Evolutionary conservation across 805 yeast species (phyloP).

Genomic region (Candida parachauliodes): DNA sequence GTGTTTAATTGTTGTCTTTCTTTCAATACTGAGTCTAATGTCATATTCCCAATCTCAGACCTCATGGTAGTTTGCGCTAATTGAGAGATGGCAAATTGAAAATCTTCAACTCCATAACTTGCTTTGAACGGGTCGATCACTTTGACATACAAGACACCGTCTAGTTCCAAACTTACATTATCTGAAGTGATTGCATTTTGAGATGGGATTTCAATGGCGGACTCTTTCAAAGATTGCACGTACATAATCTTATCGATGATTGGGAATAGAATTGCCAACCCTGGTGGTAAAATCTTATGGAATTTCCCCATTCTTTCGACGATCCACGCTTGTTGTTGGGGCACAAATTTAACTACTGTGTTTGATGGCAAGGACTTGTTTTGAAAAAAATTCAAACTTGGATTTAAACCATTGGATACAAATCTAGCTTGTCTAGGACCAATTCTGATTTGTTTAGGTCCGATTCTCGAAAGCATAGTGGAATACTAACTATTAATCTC

Average conservation of each 20-base stretch:
- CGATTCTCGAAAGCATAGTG: slow-evolving; percentile 4
- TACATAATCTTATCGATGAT: slow-evolving; percentile 72
- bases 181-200: slow-evolving; percentile 86
- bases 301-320: slow-evolving; percentile 91
- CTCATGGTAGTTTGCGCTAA: slow-evolving; percentile 91
- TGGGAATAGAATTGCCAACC: slow-evolving; percentile 71
- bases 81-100: slow-evolving; percentile 79
- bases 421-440: background rate
- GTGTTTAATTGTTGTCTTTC: slow-evolving; percentile 71
- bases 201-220: slow-evolving; percentile 80
- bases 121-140: slow-evolving; percentile 83
- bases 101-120: slow-evolving; percentile 83
- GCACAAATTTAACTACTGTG: slow-evolving; percentile 73
- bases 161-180: slow-evolving; percentile 80
- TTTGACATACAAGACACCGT: slow-evolving; percentile 75
- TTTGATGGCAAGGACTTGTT: slow-evolving; percentile 66
- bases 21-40: slow-evolving; percentile 71
- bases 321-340: slow-evolving; percentile 88
- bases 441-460: too few relatives aligned
- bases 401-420: slow-evolving; percentile 1
- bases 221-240: slow-evolving; percentile 78
- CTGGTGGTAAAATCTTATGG: slow-evolving; percentile 63
- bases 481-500: background rate
- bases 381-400: slow-evolving; percentile 52
- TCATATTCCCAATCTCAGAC: slow-evolving; percentile 79